Base-by-base conservation (phyloP, 306 rosid genomes). In the Cicer judaicum region DNA sequence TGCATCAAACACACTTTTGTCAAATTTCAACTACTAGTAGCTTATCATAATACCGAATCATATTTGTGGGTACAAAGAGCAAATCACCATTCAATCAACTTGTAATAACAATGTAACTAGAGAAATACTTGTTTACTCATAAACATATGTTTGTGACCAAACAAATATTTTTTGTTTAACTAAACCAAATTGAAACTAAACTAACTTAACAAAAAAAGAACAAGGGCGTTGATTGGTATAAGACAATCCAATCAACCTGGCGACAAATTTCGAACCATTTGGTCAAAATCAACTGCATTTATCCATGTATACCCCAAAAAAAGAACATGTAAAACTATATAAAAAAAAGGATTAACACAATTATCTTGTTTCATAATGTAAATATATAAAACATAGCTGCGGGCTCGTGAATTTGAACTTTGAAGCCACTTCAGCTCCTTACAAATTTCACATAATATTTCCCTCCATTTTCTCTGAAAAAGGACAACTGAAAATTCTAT, bases 361-460 rank as follows among this genome's bases (percentile, higher is more conserved):
- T 40, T 56, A 66, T 10, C 8, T 24, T 64, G 4, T 39, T 16
- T 29, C 19, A 24, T 55, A 60, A 11, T 15, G 34, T 18, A 7
- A 10, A 38, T 42, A 44, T 54, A 74, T 24, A 8, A 77, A 73
- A 2, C 59, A 79, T 65, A 81, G 93, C 93, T 71, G 96, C 91
- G 96, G 96, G 96, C 96, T 79, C 74, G 68, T 16, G 18, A 69
- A 78, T 65, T 78, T 71, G 78, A 64, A 82, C 88, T 69, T 69
- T 63, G 79, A 64, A 82, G 92, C 91, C 96, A 79, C 96, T 82
- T 88, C 92, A 90, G 89, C 91, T 56, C 63, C 79, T 68, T 74
- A 68, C 79, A 82, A 36, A 38, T 18, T 48, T 5, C 68, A 59
- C 75, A 64, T 54, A 59, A 12, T 2, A 7, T 60, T 75, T 60